A percentile compares a stretch with the other conserved stretches of the same genome.
Conservation (phyloP, 2,329 filamentous ascomycete genomes). For the Sclerotinia minor region DNA sequence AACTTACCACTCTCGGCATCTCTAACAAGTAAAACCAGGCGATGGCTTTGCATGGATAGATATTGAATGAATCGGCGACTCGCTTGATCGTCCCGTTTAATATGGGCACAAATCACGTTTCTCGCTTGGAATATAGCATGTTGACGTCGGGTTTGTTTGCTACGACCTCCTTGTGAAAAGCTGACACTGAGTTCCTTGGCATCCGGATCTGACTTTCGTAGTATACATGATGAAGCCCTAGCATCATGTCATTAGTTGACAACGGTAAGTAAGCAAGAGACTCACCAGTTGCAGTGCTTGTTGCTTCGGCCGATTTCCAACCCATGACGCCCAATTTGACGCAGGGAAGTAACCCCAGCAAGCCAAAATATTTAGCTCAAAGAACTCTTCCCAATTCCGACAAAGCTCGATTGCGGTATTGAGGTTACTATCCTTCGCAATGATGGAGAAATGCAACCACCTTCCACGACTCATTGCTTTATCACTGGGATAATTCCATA, state of each 20-base stretch:
- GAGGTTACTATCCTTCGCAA: constrained; percentile 51
- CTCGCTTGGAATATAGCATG: constrained; percentile 44
- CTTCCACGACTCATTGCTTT: constrained; percentile 49
- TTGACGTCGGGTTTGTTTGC: constrained; percentile 39
- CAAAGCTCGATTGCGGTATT: constrained; percentile 49
- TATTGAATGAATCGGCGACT: constrained; percentile 48
- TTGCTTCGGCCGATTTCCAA: constrained; percentile 44
- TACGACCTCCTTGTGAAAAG: constrained; percentile 42
- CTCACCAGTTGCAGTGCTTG: constrained; percentile 45
- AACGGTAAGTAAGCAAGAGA: neutral
- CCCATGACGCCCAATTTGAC: constrained; percentile 48
- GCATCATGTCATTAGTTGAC: neutral
- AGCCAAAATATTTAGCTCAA: constrained; percentile 49
- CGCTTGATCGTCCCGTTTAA: constrained; percentile 46
- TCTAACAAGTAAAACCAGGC: constrained; percentile 45
- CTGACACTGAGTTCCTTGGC: constrained; percentile 42
- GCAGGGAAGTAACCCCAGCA: constrained; percentile 51
- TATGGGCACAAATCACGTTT: constrained; percentile 47
- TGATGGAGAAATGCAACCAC: constrained; percentile 53
- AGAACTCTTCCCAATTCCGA: constrained; percentile 53
- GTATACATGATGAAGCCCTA: constrained; percentile 37
- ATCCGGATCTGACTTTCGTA: constrained; percentile 31
- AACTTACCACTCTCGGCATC: constrained; percentile 45
- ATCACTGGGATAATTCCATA: constrained; percentile 53
- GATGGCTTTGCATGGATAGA: constrained; percentile 44